Evolutionary conservation across 2,329 filamentous ascomycete genomes (phyloP).

Genomic region (Cercospora sesami): DNA sequence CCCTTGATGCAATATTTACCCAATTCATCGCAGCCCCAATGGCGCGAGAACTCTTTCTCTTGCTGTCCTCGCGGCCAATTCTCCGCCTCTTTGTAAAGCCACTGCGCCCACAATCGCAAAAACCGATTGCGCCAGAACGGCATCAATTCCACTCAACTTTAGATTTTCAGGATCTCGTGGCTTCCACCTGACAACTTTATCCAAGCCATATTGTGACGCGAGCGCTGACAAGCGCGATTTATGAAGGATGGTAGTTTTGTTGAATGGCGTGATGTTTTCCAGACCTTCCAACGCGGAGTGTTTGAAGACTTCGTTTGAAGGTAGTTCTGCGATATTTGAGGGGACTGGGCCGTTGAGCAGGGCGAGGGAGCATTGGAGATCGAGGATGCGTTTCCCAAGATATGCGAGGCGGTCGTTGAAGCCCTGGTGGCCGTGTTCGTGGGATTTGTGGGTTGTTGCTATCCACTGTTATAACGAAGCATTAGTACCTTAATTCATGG

Average conservation of each 20-base stretch:
- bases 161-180: constrained; percentile 74
- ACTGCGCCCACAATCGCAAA: constrained; percentile 87
- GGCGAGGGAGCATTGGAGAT: constrained; percentile 64
- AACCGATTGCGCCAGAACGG: constrained; percentile 73
- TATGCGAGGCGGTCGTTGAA: constrained; percentile 94
- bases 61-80: constrained; percentile 71
- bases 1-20: background rate
- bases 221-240: constrained; percentile 67
- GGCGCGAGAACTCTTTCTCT: constrained; percentile 71
- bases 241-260: constrained; percentile 62
- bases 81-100: constrained; percentile 81
- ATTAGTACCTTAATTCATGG: background rate
- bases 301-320: constrained; percentile 50
- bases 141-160: constrained; percentile 68
- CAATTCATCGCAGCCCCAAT: constrained; percentile 57
- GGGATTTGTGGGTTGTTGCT: constrained; percentile 96
- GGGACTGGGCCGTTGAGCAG: constrained; percentile 52
- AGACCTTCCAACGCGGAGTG: constrained; percentile 72
- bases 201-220: constrained; percentile 68
- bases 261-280: constrained; percentile 65
- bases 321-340: constrained; percentile 18
- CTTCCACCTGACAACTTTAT: constrained; percentile 81
- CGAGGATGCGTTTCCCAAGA: constrained; percentile 67
- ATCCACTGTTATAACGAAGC: constrained; percentile 62
- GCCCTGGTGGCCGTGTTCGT: constrained; percentile 88